Evolutionary conservation across 805 yeast species (phyloP), one percentile per base, ranked within the genome.

Genomic region (Trichomonascus vanleenenianus): DNA sequence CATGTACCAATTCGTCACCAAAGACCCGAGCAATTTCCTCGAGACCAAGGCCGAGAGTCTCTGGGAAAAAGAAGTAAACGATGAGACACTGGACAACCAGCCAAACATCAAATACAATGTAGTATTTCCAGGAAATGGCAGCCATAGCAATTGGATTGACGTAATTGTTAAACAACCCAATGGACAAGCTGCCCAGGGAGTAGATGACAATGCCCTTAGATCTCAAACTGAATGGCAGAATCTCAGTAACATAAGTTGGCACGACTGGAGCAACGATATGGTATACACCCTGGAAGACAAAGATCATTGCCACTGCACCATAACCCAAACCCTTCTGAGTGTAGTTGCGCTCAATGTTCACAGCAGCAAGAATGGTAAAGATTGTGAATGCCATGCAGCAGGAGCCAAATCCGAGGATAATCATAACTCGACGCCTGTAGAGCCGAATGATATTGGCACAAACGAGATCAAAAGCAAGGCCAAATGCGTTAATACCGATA

Each of bases 261-360:
- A 42, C 49, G 30, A 53, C 42, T 36, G 37, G 41, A 14, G 50
- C 46, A 40, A 35, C 46, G 22, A 47, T 37, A 11, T 47, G 51
- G 38, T 52, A 46, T 25, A 45, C 39, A 15, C 47, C 51, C 16
- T 50, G 41, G 42, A 35, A 53, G 30, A 74, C 54, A 67, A 73
- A 75, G 42, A 76, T 71, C 73, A 75, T 70, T 6, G 75, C 75
- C 55, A 68, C 64, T 20, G 73, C 76, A 49, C 75, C 79, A 45
- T 64, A 63, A 41, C 72, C 73, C 27, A 68, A 57, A 3, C 60
- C 16, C 49, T 70, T 70, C 46, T 73, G 64, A 46, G 62, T 57
- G 53, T 68, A 71, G 52, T 68, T 50, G 37, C 67, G 58, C 54
- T 72, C 56, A 50, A 66, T 71, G 57, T 70, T 71, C 35, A 67